Conservation (phyloP, 169 alveolate species). For the Cryptosporidium ryanae region DNA sequence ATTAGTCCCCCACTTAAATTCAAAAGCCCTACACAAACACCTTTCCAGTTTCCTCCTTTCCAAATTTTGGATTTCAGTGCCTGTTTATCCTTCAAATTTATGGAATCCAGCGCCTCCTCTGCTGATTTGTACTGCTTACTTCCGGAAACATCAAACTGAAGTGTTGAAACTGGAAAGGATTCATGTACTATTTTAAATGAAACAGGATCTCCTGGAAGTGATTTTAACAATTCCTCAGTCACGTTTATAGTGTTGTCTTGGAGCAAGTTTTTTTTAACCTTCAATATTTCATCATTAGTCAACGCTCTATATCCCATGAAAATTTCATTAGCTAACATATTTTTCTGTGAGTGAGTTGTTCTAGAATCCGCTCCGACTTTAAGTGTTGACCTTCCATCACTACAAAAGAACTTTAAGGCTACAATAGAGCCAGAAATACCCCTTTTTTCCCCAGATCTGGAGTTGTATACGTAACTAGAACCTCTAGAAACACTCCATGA, state of each 20-base stretch:
- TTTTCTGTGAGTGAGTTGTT: slow-evolving; percentile 55
- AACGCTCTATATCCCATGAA: slow-evolving; percentile 48
- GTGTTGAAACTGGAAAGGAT: slow-evolving; percentile 45
- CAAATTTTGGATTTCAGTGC: slow-evolving; percentile 34
- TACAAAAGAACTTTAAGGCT: slow-evolving; percentile 66
- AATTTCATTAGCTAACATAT: slow-evolving; percentile 35
- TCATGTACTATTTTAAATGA: slow-evolving; percentile 52
- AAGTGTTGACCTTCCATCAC: slow-evolving; percentile 54
- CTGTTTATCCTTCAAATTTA: slow-evolving; percentile 1
- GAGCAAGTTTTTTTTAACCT: background rate
- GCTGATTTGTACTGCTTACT: slow-evolving; percentile 38
- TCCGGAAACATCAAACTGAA: slow-evolving; percentile 25
- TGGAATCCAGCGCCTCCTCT: slow-evolving; percentile 32
- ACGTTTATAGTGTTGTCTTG: slow-evolving; percentile 23
- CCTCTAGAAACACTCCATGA: slow-evolving; percentile 48
- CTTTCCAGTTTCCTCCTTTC: slow-evolving; percentile 68
- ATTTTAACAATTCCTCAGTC: slow-evolving; percentile 46
- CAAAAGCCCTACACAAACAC: slow-evolving; percentile 62
- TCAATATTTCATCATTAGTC: slow-evolving; percentile 3
- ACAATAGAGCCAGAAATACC: slow-evolving; percentile 49
- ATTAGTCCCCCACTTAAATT: slow-evolving; percentile 56
- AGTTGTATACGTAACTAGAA: background rate
- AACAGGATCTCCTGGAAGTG: slow-evolving; percentile 64
- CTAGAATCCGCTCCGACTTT: slow-evolving; percentile 69
- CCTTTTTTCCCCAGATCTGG: background rate